These are phyloP conservation scores for Gastrodia elata DNA, from an alignment of 106 monocot species.

Conservation along the genomic window DNA sequence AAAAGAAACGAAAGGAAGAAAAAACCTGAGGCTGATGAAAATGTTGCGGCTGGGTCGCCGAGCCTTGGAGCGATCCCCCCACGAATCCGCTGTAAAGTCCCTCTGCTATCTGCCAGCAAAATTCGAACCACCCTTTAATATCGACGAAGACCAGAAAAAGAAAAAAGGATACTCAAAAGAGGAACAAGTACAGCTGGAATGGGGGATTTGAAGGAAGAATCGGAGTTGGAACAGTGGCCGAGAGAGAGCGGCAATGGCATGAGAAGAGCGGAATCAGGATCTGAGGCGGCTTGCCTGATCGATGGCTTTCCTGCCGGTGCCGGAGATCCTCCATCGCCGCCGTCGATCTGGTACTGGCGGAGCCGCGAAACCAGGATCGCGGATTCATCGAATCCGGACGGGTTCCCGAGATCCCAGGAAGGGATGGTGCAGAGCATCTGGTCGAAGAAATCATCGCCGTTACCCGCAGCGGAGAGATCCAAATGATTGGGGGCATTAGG, in stretches of 20 bases:
- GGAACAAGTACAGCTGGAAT: slow-evolving; percentile 20
- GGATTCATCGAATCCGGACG: slow-evolving; percentile 54
- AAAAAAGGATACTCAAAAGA: background rate
- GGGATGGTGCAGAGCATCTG: slow-evolving; percentile 74
- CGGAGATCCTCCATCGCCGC: slow-evolving; percentile 12
- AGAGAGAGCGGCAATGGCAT: slow-evolving; percentile 42
- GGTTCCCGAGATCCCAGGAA: slow-evolving; percentile 36
- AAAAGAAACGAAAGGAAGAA: too few species aligned
- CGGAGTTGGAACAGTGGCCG: slow-evolving; percentile 18
- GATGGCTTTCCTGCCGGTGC: slow-evolving; percentile 26
- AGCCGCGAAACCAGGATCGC: slow-evolving; percentile 59
- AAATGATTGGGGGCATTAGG: too few species aligned
- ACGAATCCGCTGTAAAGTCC: slow-evolving; percentile 21
- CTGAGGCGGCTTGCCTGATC: slow-evolving; percentile 13
- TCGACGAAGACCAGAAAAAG: background rate
- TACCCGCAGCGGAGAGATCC: slow-evolving; percentile 8
- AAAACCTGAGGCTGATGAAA: slow-evolving; percentile 38
- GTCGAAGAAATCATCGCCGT: slow-evolving; percentile 82
- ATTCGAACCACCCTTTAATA: background rate
- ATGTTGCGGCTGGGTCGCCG: slow-evolving; percentile 17
- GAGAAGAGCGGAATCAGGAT: slow-evolving; percentile 18
- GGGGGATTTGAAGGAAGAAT: slow-evolving; percentile 29
- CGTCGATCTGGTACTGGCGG: slow-evolving; percentile 79
- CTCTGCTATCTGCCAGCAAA: slow-evolving; percentile 18
- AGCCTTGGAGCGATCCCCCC: background rate